Base-by-base conservation (phyloP, 495 filamentous ascomycete genomes). In the Aspergillus ellipticus region DNA sequence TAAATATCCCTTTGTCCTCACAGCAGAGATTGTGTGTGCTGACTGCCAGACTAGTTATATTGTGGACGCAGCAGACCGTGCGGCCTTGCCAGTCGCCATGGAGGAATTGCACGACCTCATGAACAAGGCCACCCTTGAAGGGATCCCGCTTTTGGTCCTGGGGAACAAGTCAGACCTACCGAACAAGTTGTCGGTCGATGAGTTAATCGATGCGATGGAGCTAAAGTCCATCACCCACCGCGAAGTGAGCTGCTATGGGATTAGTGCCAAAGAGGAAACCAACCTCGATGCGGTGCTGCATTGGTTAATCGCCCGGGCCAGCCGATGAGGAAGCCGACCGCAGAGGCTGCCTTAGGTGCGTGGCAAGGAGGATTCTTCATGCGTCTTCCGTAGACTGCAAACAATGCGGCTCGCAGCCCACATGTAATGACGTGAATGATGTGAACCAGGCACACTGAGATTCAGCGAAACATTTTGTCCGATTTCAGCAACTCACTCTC, bases 241-340 rank as follows among this genome's bases (percentile, higher is more conserved):
- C 28, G 94, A 98, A 72, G 93, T 98, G 61, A 96, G 90, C 79
- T 98, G 94, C 77, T 98, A 97, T 71, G 92, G 94, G 51, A 97
- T 98, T 74, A 96, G 91, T 64, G 94, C 93, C 35, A 96, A 96
- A 68, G 93, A 98, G 68, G 94, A 98, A 74, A 97, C 93, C 29
- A 98, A 98, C 72, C 82, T 98, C 60, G 94, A 98, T 70, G 94
- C 92, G 5, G 94, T 98, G 35, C 72, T 98, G 65, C 89, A 96
- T 66, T 98, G 95, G 93, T 75, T 98, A 69, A 92, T 98, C 72
- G 92, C 90, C 49, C 86, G 88, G 54, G 84, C 92, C 55, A 89
- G 83, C 71, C 65, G 72, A 59, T 74, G 51, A 69, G 24, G 21
- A 11, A 17, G 10, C 39, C 20, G 39, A 53, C 16, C 8, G 33